Evolutionary conservation across 2,329 filamentous ascomycete species (phyloP).

Genomic region (Calonectria hongkongensis): DNA sequence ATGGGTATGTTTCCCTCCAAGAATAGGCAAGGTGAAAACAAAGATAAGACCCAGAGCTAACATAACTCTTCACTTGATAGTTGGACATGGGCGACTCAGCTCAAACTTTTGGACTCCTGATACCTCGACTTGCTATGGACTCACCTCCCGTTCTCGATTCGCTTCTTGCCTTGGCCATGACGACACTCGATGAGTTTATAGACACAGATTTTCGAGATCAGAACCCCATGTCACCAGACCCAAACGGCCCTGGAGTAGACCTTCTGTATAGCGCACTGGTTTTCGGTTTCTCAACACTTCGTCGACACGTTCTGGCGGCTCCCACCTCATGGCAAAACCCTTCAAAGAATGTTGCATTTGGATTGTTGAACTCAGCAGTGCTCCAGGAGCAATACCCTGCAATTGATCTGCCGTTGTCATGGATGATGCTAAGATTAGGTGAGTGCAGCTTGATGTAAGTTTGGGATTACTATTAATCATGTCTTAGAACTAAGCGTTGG

Average conservation of each 20-base stretch:
- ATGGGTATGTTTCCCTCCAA: constrained; percentile 60
- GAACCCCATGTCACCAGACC: constrained; percentile 28
- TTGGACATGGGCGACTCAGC: constrained; percentile 65
- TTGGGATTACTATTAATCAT: constrained; percentile 3
- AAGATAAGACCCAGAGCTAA: constrained; percentile 25
- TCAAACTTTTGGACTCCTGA: constrained; percentile 63
- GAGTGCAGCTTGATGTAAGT: constrained; percentile 14
- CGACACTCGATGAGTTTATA: constrained; percentile 42
- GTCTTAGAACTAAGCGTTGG: constrained; percentile 54
- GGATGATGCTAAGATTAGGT: constrained; percentile 56
- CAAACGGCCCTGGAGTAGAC: constrained; percentile 34
- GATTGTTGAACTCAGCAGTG: constrained; percentile 38
- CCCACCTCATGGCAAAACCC: constrained; percentile 50
- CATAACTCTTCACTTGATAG: constrained; percentile 48
- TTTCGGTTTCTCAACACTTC: constrained; percentile 42
- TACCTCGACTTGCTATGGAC: constrained; percentile 56
- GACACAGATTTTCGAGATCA: constrained; percentile 38
- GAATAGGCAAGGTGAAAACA: too few relatives aligned
- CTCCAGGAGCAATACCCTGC: constrained; percentile 46
- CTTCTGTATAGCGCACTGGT: constrained; percentile 37
- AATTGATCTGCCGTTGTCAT: constrained; percentile 46
- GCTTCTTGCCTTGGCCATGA: constrained; percentile 52
- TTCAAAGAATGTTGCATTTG: constrained; percentile 42
- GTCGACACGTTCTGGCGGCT: constrained; percentile 43
- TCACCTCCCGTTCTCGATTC: constrained; percentile 53